phyloP scores from a whole-genome alignment of 2,329 filamentous ascomycete genomes.

The Paramyrothecium roridum region DNA sequence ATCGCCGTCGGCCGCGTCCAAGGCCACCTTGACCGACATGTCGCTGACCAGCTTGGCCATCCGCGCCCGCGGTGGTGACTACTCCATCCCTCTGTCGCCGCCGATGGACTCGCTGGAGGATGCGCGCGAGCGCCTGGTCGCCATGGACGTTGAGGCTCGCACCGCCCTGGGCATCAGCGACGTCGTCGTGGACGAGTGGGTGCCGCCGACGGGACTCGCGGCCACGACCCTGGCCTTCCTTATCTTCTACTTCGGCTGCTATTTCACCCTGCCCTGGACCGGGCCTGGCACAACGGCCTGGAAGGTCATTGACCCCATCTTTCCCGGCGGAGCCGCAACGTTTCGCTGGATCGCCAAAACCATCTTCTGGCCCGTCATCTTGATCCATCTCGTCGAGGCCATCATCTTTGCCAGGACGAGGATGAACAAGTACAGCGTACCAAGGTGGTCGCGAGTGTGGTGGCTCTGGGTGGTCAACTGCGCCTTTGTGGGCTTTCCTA shows the following conservation, averaged over 20 bases:
- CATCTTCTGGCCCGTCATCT: constrained; percentile 57
- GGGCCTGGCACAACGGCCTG: constrained; percentile 48
- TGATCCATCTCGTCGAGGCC: constrained; percentile 65
- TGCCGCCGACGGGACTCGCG: constrained; percentile 40
- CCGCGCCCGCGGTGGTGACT: constrained; percentile 39
- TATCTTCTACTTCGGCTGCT: constrained; percentile 49
- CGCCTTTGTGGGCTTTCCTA: constrained; percentile 51
- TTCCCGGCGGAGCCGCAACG: constrained; percentile 56
- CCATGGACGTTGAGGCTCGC: constrained; percentile 61
- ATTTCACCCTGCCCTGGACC: constrained; percentile 46
- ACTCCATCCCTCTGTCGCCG: constrained; percentile 63
- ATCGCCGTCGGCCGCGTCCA: constrained; percentile 50
- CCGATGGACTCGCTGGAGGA: constrained; percentile 67
- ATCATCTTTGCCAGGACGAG: constrained; percentile 45
- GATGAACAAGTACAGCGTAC: constrained; percentile 45
- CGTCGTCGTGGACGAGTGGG: constrained; percentile 38
- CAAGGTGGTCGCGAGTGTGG: constrained; percentile 45
- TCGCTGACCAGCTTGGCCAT: constrained; percentile 62
- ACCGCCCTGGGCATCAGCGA: constrained; percentile 56
- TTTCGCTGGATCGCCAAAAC: constrained; percentile 57
- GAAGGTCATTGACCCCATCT: constrained; percentile 43
- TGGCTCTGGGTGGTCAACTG: constrained; percentile 49
- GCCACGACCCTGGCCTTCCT: constrained; percentile 53
- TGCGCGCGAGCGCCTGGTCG: constrained; percentile 66
- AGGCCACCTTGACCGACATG: constrained; percentile 64